Conservation (phyloP, 1,139 yeast genomes). For the Debaryomycetaceae sp. region DNA sequence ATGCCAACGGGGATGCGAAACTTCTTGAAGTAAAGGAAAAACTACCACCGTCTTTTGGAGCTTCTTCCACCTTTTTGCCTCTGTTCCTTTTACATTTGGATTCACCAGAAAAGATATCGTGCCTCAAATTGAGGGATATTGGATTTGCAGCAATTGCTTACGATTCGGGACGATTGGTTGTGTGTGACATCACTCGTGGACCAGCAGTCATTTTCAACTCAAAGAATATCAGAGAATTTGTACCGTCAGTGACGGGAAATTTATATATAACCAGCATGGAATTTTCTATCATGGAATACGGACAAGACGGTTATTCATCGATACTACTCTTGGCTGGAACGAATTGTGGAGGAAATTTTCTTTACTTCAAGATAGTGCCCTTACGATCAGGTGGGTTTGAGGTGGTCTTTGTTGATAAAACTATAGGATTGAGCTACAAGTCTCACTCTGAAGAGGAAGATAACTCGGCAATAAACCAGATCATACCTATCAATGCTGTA, state of each 20-base stretch:
- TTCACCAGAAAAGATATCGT: conserved; percentile 47
- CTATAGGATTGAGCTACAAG: conserved; percentile 38
- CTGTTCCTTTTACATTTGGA: conserved; percentile 41
- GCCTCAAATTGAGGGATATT: conserved; percentile 64
- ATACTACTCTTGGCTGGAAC: conserved; percentile 78
- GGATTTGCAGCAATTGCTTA: conserved; percentile 89
- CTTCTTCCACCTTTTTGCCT: conserved; percentile 58
- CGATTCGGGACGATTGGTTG: conserved; percentile 67
- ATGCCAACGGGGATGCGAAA: conserved; percentile 34
- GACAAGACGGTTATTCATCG: conserved; percentile 66
- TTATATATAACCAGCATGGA: conserved; percentile 59
- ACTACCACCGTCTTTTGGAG: conserved; percentile 31
- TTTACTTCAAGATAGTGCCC: conserved; percentile 68
- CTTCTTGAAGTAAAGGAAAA: conserved; percentile 31
- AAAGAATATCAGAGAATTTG: conserved; percentile 39
- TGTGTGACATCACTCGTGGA: conserved; percentile 76
- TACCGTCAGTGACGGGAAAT: conserved; percentile 34
- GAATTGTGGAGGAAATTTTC: conserved; percentile 64
- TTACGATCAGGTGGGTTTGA: conserved; percentile 65
- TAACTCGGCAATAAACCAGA: conserved; percentile 47
- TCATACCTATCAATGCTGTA: conserved; percentile 57
- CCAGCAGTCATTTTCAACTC: conserved; percentile 69
- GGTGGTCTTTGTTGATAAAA: conserved; percentile 53
- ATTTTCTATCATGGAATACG: conserved; percentile 68
- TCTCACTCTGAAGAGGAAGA: conserved; percentile 36